Evolutionary conservation across 176 grass and related monocot species (phyloP).

Genomic region (Paspalum notatum): DNA sequence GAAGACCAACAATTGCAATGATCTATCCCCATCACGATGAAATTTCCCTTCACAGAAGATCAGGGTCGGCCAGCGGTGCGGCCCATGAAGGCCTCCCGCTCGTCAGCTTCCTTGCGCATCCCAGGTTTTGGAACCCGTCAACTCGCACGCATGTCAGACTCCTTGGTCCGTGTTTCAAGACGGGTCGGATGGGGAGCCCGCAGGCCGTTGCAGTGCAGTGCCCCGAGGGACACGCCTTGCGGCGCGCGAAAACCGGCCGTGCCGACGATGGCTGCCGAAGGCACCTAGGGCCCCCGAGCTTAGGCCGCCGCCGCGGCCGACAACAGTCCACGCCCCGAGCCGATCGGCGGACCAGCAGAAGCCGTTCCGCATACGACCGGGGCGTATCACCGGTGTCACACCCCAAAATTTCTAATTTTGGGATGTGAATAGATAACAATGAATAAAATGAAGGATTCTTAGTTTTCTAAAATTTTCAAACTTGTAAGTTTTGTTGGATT

Average conservation of each 20-base stretch:
- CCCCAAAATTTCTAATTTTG: too few relatives aligned
- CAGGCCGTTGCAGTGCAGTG: neutral
- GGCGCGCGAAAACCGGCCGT: neutral
- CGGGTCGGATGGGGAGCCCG: slow-evolving; percentile 57
- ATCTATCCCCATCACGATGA: slow-evolving; percentile 89
- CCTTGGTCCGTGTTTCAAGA: slow-evolving; percentile 84
- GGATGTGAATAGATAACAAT: too few relatives aligned
- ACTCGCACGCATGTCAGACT: slow-evolving; percentile 35
- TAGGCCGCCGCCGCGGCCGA: slow-evolving; percentile 35
- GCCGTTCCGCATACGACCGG: slow-evolving; percentile 25
- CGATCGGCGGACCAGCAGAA: neutral
- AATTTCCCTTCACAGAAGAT: slow-evolving; percentile 74
- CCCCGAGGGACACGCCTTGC: too few relatives aligned
- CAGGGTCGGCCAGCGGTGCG: slow-evolving; percentile 54
- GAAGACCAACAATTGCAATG: slow-evolving; percentile 94
- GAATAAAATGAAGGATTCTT: too few relatives aligned
- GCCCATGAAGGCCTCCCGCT: neutral
- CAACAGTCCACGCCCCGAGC: slow-evolving; percentile 20
- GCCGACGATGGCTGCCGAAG: neutral
- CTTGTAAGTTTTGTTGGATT: too few relatives aligned
- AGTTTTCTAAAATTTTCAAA: too few relatives aligned
- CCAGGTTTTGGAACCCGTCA: neutral
- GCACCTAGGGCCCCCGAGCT: slow-evolving; percentile 24
- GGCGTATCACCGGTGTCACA: slow-evolving; percentile 13
- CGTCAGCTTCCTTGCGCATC: neutral